Percentiles rank a stretch among this genome's conserved stretches.
These are phyloP conservation scores for Thermothielavioides terrestris DNA, from an alignment of 495 filamentous ascomycete species.

Conservation along the genomic window DNA sequence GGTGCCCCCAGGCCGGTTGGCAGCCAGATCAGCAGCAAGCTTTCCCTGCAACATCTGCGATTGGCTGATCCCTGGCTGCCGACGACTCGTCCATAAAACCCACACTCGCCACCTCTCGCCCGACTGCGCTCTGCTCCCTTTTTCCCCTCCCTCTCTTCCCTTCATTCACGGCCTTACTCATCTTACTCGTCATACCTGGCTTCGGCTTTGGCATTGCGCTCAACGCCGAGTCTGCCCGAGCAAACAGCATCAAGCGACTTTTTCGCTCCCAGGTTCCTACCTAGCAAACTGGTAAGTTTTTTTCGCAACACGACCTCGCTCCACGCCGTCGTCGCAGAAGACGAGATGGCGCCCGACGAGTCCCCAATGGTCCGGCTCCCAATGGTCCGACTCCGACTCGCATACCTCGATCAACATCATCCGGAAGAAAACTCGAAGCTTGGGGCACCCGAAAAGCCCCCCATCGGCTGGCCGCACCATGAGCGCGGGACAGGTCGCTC, in stretches of 20 bases:
- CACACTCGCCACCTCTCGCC: constrained; percentile 13
- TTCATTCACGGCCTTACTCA: constrained; percentile 20
- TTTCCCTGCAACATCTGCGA: constrained; percentile 9
- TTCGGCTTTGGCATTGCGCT: constrained; percentile 11
- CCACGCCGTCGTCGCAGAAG: constrained; percentile 2
- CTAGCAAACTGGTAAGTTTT: constrained; percentile 25
- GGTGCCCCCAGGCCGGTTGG: constrained; percentile 17
- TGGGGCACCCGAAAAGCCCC: not conserved
- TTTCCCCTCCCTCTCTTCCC: constrained; percentile 7
- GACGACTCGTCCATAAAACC: constrained; percentile 21
- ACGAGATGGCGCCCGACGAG: constrained; percentile 7
- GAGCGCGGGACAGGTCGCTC: not conserved
- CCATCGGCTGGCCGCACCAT: not conserved
- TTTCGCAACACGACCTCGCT: not conserved
- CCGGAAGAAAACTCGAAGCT: not conserved
- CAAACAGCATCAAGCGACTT: constrained; percentile 12
- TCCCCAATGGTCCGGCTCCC: constrained; percentile 2
- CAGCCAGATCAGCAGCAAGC: constrained; percentile 13
- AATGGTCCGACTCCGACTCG: too few relatives aligned
- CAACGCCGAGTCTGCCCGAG: constrained; percentile 3
- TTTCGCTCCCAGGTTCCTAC: constrained; percentile 7
- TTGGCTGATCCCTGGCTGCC: not conserved
- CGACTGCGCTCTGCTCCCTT: constrained; percentile 4
- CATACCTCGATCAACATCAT: not conserved
- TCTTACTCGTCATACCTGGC: too few relatives aligned